Base-by-base conservation (phyloP, 2,329 filamentous ascomycete genomes). In the Colletotrichum euphorbiae region DNA sequence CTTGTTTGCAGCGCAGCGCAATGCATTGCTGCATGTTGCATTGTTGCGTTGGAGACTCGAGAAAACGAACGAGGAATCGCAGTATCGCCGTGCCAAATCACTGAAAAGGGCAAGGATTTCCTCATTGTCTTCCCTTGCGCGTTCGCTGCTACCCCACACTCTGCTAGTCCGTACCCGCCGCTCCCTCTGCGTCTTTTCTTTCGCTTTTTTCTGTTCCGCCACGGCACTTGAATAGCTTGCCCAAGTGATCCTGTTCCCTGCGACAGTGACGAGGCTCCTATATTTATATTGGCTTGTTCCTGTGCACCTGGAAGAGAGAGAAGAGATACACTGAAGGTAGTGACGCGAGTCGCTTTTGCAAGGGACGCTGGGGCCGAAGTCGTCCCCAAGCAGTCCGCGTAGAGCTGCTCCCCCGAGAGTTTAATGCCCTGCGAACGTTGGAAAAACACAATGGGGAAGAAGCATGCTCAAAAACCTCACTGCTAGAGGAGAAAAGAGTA, bases 81-180 rank as follows among this genome's bases (percentile, higher is more conserved):
- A 45, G 17, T 38, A 15, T 38, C 13, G 36, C 36, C 13, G 36
- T 19, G 36, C 15, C 21, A 33, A 19, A 42, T 24, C 19, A 31
- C 56, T 15, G 56, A 17, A 21, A 38, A 13, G 52, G 58, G 58
- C 21, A 61, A 43, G 36, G 43, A 46, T 40, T 51, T 24, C 38
- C 24, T 40, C 36, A 7, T 11, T 2, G 36, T 13, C 3, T 38
- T 38, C 36, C 31, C 36, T 45, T 54, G 33, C 31, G 31, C n/a
- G 31, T 71, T 71, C 57, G 69, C 67, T 43, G 62, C 55, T 71
- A 72, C 69, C 70, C 70, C 69, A 71, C 69, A 67, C 48, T 57
- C 52, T 66, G 65, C 65, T 64, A 46, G 45, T 33, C 45, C 31
- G 51, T 36, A 13, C 56, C 62, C 61, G 21, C 31, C 40, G 54